phyloP scores from a whole-genome alignment of 2,329 filamentous ascomycete species.

The Ophiostoma pallidulum region DNA sequence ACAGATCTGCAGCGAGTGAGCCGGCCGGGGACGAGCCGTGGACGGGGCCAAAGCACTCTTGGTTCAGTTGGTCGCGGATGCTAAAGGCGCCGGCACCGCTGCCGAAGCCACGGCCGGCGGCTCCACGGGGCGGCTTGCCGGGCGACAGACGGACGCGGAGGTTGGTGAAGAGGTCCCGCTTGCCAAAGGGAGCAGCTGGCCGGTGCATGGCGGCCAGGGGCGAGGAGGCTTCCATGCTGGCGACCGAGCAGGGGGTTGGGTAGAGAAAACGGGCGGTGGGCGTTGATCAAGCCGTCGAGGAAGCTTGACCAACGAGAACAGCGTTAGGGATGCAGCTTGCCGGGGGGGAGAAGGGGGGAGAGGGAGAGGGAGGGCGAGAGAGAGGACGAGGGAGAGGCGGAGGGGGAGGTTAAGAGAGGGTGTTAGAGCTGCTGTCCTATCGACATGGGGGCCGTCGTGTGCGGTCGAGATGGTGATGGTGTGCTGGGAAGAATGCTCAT shows the following conservation, averaged over 20 bases:
- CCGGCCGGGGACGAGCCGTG: constrained; percentile 83
- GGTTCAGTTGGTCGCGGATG: constrained; percentile 60
- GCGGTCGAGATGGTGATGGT: background rate
- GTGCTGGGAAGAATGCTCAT: background rate
- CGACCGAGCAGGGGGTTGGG: background rate
- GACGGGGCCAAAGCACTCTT: constrained; percentile 75
- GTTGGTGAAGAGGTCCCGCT: constrained; percentile 43
- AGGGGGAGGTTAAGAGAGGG: background rate
- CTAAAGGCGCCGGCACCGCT: constrained; percentile 48
- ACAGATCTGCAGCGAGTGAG: constrained; percentile 85
- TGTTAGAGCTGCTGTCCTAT: no score
- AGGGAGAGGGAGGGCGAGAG: background rate
- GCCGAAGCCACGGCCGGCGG: background rate
- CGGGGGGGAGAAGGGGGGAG: background rate
- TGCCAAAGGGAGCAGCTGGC: constrained; percentile 56
- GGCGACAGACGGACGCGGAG: constrained; percentile 38
- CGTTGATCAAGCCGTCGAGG: constrained; percentile 4
- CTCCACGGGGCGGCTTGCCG: constrained; percentile 43
- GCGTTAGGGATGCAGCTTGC: constrained; percentile 1
- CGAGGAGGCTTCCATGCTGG: constrained; percentile 81
- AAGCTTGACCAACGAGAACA: constrained; percentile 1
- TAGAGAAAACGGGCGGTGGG: background rate
- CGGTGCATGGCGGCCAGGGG: constrained; percentile 89
- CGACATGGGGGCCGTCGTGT: background rate
- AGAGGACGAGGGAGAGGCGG: background rate